phyloP scores from a whole-genome alignment of 2,329 filamentous ascomycete genomes.

The Hansfordia pulvinata region DNA sequence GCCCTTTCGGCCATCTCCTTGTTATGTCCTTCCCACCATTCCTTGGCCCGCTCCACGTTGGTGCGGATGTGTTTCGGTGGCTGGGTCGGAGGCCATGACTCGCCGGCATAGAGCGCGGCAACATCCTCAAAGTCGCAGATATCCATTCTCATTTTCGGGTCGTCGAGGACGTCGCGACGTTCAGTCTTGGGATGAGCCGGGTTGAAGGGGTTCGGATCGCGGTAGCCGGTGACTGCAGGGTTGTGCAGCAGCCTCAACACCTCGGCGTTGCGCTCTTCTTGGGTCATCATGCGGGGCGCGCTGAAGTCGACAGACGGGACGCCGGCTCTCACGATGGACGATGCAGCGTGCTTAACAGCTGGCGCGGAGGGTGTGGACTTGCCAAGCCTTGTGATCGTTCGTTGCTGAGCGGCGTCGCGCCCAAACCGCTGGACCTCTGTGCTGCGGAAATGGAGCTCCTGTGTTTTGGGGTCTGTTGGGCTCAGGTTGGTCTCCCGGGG shows the following conservation, averaged over 20 bases:
- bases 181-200: constrained; percentile 16
- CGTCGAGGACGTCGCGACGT: constrained; percentile 24
- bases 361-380: constrained; percentile 1
- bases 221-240: constrained; percentile 27
- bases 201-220: constrained; percentile 24
- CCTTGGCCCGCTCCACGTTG: constrained; percentile 29
- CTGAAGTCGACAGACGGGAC: constrained; percentile 3
- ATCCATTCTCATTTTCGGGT: constrained; percentile 27
- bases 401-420: constrained; percentile 23
- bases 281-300: constrained; percentile 18
- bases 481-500: too few species aligned
- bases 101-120: constrained; percentile 25
- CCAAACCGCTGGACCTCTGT: constrained; percentile 30
- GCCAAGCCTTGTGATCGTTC: constrained; percentile 28
- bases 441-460: constrained; percentile 36
- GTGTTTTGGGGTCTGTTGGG: too few species aligned
- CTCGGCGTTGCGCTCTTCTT: constrained; percentile 21
- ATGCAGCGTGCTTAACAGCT: not conserved
- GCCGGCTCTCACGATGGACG: too few species aligned
- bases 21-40: constrained; percentile 38
- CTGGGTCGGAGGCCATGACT: constrained; percentile 33
- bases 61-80: constrained; percentile 38
- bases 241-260: constrained; percentile 29
- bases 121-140: constrained; percentile 27
- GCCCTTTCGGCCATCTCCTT: constrained; percentile 23